These are phyloP conservation scores for Marasmius tenuissimus DNA, from an alignment of 1,284 basidiomycete genomes.

Conservation along the genomic window DNA sequence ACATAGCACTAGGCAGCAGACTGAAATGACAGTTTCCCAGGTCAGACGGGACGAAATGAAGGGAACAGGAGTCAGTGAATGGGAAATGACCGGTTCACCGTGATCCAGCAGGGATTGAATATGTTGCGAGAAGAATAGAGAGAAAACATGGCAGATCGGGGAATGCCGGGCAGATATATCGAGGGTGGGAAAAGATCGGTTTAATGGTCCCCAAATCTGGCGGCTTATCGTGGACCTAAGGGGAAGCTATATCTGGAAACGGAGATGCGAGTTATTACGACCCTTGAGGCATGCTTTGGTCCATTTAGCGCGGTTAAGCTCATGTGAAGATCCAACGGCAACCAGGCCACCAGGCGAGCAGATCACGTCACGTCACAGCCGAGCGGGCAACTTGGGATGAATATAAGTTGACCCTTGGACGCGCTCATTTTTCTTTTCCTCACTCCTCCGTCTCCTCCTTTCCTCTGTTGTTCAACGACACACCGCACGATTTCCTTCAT, in stretches of 20 bases:
- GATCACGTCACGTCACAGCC: not conserved
- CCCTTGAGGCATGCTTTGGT: not conserved
- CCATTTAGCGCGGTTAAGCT: not conserved
- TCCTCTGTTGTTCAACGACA: not conserved
- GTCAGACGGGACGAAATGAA: no score
- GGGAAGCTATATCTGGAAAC: slow-evolving; percentile 9
- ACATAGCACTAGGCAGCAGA: not conserved
- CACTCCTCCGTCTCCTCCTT: not conserved
- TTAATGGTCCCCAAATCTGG: not conserved
- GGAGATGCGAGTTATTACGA: slow-evolving; percentile 11
- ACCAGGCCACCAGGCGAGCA: not conserved
- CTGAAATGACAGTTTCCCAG: not conserved
- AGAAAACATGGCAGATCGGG: not conserved
- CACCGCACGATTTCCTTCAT: not conserved
- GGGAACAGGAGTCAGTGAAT: no score
- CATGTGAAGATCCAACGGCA: slow-evolving; percentile 8
- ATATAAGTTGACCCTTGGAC: not conserved
- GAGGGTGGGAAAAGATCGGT: slow-evolving; percentile 1
- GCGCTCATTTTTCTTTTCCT: not conserved
- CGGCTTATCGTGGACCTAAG: not conserved
- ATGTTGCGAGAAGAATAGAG: not conserved
- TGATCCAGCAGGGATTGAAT: not conserved
- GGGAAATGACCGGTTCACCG: no score
- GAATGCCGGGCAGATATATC: not conserved
- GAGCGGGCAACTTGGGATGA: not conserved